Percentiles rank a stretch among this genome's conserved stretches.
phyloP scores from a whole-genome alignment of 2,329 filamentous ascomycete species.

The Alternaria sp. region DNA sequence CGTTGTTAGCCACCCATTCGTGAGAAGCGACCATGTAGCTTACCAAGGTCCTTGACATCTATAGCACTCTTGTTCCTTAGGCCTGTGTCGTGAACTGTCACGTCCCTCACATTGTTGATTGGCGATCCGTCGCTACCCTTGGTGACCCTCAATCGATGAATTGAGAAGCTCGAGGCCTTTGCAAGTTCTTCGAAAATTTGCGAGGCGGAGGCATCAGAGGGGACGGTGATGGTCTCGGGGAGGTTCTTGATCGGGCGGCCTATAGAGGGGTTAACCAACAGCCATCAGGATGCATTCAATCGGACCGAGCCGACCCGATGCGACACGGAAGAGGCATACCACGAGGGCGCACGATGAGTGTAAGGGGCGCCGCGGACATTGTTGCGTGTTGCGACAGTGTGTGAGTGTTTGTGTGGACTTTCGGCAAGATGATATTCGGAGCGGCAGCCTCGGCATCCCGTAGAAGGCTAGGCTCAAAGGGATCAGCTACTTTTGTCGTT shows the following conservation, averaged over 20 bases:
- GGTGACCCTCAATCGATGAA: conserved; percentile 69
- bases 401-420: conserved; percentile 24
- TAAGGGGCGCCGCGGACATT: conserved; percentile 57
- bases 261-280: conserved; percentile 39
- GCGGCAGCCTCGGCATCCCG: conserved; percentile 23
- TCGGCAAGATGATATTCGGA: conserved; percentile 16
- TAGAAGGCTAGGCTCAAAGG: conserved; percentile 16
- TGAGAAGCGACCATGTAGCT: conserved; percentile 2
- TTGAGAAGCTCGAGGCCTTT: conserved; percentile 61
- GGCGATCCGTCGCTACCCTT: conserved; percentile 69
- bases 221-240: conserved; percentile 64
- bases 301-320: not conserved
- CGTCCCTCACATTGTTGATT: conserved; percentile 63
- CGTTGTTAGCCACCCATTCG: conserved; percentile 13
- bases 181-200: conserved; percentile 68
- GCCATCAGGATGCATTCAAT: conserved; percentile 4
- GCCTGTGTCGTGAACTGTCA: conserved; percentile 64
- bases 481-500: not conserved
- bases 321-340: conserved; percentile 43
- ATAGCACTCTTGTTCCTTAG: conserved; percentile 69
- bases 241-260: conserved; percentile 70
- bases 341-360: conserved; percentile 57
- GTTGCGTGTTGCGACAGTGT: conserved; percentile 20
- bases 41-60: conserved; percentile 93
- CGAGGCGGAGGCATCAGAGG: conserved; percentile 60